Conservation (phyloP, 495 filamentous ascomycete species). For the Pseudevernia furfuracea region DNA sequence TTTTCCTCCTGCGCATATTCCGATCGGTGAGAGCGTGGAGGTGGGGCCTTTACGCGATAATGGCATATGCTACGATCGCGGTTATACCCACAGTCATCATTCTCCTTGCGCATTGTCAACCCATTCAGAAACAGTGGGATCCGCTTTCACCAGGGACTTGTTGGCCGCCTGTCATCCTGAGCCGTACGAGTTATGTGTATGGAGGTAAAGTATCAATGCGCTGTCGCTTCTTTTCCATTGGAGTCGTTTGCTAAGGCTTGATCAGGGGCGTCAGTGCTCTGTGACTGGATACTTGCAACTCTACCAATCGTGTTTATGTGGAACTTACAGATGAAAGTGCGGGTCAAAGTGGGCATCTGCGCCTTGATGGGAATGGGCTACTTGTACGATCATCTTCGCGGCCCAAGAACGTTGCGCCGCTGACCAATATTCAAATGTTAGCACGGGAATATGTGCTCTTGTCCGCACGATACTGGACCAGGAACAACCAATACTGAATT, state of each 20-base stretch:
- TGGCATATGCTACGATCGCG: constrained; percentile 32
- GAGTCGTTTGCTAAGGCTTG: background rate
- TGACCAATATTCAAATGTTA: too few species aligned
- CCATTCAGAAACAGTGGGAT: constrained; percentile 39
- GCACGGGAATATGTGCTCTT: too few species aligned
- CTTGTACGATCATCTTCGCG: background rate
- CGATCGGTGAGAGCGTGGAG: constrained; percentile 29
- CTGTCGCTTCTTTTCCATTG: too few species aligned
- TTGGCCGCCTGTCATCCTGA: constrained; percentile 27
- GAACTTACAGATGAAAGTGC: constrained; percentile 13
- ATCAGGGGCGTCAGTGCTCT: constrained; percentile 31
- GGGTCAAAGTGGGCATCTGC: constrained; percentile 15
- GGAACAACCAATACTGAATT: too few species aligned
- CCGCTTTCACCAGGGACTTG: constrained; percentile 33
- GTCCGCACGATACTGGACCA: too few species aligned
- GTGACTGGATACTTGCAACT: constrained; percentile 39
- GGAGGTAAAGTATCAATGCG: background rate
- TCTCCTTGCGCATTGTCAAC: constrained; percentile 40
- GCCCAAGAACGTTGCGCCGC: too few species aligned
- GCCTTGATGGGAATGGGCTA: constrained; percentile 19
- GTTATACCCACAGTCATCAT: constrained; percentile 37
- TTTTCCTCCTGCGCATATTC: constrained; percentile 40
- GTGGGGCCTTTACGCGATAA: constrained; percentile 36
- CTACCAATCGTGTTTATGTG: constrained; percentile 23
- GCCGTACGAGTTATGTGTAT: too few species aligned